Conservation (phyloP, 805 yeast genomes). For the Kodamaea lidongshanica region DNA sequence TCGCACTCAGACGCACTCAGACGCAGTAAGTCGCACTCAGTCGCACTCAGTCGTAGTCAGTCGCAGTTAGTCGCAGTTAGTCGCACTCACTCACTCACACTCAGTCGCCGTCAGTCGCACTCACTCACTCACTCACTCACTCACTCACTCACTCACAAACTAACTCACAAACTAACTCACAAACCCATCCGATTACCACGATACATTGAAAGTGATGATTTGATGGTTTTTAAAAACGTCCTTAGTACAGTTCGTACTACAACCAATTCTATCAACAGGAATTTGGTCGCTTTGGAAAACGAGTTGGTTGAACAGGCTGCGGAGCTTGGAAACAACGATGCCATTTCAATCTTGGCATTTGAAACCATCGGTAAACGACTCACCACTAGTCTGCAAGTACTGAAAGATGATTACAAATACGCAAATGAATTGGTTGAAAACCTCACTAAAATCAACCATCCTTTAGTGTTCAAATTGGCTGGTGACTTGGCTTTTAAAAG, state of each 20-base stretch:
- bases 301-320: conserved; percentile 78
- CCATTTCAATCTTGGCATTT: conserved; percentile 67
- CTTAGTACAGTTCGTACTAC: conserved; percentile 55
- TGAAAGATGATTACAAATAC: conserved; percentile 50
- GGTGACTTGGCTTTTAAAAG: conserved; percentile 66
- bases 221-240: conserved; percentile 63
- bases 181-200: conserved; percentile 38
- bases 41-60: too few species aligned
- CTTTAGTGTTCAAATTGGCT: conserved; percentile 67
- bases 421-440: conserved; percentile 58
- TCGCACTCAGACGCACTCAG: too few species aligned
- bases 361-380: conserved; percentile 40
- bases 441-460: conserved; percentile 57
- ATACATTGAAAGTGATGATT: conserved; percentile 48
- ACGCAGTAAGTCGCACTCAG: too few species aligned
- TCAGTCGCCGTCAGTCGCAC: too few species aligned
- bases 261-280: conserved; percentile 53
- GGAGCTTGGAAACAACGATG: conserved; percentile 75
- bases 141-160: too few species aligned
- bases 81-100: too few species aligned
- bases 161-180: too few species aligned
- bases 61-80: too few species aligned
- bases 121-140: too few species aligned
- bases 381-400: conserved; percentile 24
- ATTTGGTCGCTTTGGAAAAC: conserved; percentile 58